Evolutionary conservation across 2,329 filamentous ascomycete genomes (phyloP).

Genomic region (Ilyonectria sp.): DNA sequence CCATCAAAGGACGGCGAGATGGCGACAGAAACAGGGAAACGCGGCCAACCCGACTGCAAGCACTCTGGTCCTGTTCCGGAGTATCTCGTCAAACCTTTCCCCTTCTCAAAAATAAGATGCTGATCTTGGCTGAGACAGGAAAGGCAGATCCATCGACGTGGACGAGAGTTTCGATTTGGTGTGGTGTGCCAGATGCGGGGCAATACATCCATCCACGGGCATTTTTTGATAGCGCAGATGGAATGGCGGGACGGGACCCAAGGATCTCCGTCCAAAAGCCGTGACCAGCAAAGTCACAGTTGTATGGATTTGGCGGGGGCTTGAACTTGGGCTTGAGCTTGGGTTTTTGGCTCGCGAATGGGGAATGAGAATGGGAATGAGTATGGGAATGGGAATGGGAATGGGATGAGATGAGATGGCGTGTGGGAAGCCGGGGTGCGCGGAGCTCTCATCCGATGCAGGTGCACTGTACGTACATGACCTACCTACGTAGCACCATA

Average conservation of each 20-base stretch:
- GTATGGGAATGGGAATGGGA: slow-evolving; percentile 9
- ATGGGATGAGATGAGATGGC: not conserved
- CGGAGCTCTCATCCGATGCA: slow-evolving; percentile 6
- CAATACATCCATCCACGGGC: slow-evolving; percentile 16
- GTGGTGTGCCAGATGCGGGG: slow-evolving; percentile 26
- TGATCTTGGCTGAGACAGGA: slow-evolving; percentile 32
- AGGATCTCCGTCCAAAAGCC: not conserved
- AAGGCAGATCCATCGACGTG: slow-evolving; percentile 18
- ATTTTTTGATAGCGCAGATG: not conserved
- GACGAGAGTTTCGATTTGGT: slow-evolving; percentile 30
- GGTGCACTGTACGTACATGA: not conserved
- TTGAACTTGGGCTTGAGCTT: slow-evolving; percentile 2
- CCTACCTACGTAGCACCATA: not conserved
- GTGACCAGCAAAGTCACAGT: not conserved
- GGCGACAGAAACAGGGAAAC: not conserved
- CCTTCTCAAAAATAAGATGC: slow-evolving; percentile 19
- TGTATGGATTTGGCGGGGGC: not conserved
- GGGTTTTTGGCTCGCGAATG: not conserved
- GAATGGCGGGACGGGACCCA: slow-evolving; percentile 5
- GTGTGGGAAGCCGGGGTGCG: not conserved
- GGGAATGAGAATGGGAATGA: slow-evolving; percentile 7
- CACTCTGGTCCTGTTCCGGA: slow-evolving; percentile 28
- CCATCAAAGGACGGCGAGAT: not conserved
- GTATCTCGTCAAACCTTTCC: slow-evolving; percentile 4
- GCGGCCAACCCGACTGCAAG: not conserved